These are phyloP conservation scores for Globisporangium recalcitrans DNA, from an alignment of 352 stramenopile species.

Conservation along the genomic window DNA sequence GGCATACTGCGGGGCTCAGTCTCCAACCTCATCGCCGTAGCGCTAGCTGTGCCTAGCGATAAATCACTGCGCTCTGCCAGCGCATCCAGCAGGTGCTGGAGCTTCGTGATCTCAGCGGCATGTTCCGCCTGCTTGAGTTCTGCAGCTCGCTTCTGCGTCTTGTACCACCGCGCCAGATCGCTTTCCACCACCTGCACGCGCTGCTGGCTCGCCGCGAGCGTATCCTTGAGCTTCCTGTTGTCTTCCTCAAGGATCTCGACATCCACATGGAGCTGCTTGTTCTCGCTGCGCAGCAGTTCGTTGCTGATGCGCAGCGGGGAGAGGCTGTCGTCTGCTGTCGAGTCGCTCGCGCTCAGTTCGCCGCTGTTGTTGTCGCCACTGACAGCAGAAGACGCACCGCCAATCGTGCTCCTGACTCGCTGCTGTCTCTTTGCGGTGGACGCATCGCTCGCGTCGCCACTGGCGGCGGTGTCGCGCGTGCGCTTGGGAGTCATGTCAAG, in stretches of 20 bases:
- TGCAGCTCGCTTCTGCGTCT: constrained; percentile 26
- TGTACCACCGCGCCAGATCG: constrained; percentile 36
- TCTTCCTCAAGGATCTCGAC: constrained; percentile 12
- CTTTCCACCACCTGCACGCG: constrained; percentile 29
- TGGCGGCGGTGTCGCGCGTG: background rate
- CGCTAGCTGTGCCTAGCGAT: background rate
- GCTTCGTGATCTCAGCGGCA: constrained; percentile 20
- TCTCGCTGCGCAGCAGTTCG: constrained; percentile 34
- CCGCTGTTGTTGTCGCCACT: background rate
- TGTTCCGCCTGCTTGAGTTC: constrained; percentile 18
- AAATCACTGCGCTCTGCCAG: background rate
- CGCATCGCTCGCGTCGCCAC: background rate
- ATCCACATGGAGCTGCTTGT: constrained; percentile 26
- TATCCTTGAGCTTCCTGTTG: constrained; percentile 14
- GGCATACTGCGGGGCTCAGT: constrained; percentile 3
- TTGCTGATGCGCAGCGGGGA: constrained; percentile 29
- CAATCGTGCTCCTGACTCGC: background rate
- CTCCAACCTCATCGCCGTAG: background rate
- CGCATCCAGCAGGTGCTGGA: constrained; percentile 17
- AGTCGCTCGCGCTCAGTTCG: background rate
- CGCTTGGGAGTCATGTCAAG: too few relatives aligned
- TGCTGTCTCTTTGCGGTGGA: background rate
- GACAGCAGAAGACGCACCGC: too few relatives aligned
- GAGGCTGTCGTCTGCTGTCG: background rate
- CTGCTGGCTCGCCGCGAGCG: constrained; percentile 17